Percentiles rank a stretch among this genome's conserved stretches.
Conservation (phyloP, 345 rosid genomes). For the Boechera stricta region DNA sequence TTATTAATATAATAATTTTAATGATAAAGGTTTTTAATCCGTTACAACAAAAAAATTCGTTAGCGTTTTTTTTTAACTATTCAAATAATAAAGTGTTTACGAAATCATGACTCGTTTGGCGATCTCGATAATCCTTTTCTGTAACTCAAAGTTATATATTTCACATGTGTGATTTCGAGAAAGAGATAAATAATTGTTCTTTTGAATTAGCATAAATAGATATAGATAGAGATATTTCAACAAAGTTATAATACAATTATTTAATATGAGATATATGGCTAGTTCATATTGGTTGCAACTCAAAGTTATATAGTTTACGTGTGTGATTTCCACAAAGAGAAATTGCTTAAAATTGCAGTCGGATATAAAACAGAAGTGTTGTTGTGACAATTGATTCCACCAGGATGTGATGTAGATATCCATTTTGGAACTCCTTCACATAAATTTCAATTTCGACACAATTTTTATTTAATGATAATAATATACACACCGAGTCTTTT, state of each 20-base stretch:
- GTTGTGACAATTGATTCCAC: conserved; percentile 11
- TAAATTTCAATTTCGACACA: background rate
- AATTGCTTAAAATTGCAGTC: conserved; percentile 11
- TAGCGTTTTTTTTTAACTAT: too few species aligned
- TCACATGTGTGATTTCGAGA: too few species aligned
- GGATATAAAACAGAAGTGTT: background rate
- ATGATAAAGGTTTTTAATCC: too few species aligned
- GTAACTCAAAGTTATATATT: too few species aligned
- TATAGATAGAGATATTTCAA: background rate
- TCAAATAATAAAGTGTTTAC: too few species aligned
- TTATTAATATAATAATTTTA: too few species aligned
- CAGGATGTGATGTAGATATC: conserved; percentile 11
- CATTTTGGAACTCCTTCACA: conserved; percentile 9
- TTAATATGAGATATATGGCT: background rate
- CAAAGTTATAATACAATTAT: background rate
- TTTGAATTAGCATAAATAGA: too few species aligned
- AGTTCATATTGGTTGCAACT: conserved; percentile 6
- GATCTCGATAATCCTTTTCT: too few species aligned
- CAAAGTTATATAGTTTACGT: background rate
- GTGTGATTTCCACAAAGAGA: conserved; percentile 25
- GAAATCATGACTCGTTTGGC: too few species aligned
- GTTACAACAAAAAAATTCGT: too few species aligned
- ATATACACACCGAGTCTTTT: background rate
- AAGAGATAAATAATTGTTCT: too few species aligned
- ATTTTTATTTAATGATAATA: background rate